These are phyloP conservation scores for Zoysia matrella DNA, from an alignment of 202 grass and related monocot species.

Conservation along the genomic window DNA sequence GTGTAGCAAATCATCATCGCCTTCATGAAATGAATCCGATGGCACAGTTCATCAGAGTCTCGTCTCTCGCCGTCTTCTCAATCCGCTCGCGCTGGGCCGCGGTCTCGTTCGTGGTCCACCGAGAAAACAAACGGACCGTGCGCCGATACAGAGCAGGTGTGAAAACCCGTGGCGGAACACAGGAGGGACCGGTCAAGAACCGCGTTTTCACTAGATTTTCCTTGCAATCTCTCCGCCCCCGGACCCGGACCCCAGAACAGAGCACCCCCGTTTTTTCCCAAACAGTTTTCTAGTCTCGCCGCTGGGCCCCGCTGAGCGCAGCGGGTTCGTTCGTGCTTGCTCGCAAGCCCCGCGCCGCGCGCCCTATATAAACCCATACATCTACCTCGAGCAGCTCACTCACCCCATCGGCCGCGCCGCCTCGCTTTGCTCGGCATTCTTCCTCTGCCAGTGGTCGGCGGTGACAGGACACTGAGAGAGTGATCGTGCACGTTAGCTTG, in stretches of 20 bases:
- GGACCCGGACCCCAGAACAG: background rate
- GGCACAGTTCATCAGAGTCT: no score
- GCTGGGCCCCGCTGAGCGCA: background rate
- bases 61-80: no score
- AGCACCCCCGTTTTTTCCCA: background rate
- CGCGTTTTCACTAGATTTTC: slow-evolving; percentile 57
- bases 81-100: no score
- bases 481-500: no score
- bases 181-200: background rate
- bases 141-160: background rate
- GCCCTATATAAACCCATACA: slow-evolving; percentile 28
- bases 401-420: background rate
- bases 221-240: background rate
- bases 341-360: background rate
- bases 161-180: background rate
- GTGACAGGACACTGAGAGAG: no score
- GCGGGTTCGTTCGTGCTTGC: no score
- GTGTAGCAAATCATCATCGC: no score
- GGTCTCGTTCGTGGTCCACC: background rate
- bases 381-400: background rate
- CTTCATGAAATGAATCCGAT: background rate
- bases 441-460: no score
- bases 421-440: background rate
- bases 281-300: background rate
- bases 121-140: background rate